Evolutionary conservation across 352 stramenopile genomes (phyloP), one percentile per base, ranked within the genome.

Genomic region (Pythium biforme): DNA sequence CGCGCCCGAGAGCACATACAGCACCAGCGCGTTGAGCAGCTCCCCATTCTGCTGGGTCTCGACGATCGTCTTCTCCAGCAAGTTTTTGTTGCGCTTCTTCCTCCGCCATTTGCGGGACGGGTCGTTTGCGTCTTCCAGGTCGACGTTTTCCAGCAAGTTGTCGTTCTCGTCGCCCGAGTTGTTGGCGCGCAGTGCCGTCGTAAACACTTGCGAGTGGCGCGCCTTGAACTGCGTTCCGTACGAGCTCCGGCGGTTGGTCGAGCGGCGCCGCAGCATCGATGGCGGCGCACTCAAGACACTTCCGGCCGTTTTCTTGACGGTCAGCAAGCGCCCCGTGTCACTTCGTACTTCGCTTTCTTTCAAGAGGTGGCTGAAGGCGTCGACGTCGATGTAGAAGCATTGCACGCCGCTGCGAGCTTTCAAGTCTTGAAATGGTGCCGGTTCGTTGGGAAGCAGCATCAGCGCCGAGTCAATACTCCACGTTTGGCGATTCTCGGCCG

Each of bases 1-100:
- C 7, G 78, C 75, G 0, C 83, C 81, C 0, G 81, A 85, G n/a
- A 93, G 75, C n/a, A 90, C 75, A 65, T 93, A 93, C 43, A 91
- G 48, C 10, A 93, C 83, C 25, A 90, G 59, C 12, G 83, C 81
- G 34, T 81, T 86, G 8, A 70, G 40, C 25, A 90, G 58, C 10
- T 84, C 66, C 0, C 53, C 25, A 37, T 87, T 86, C 12, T 79
- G 73, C 55, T 88, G 70, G 0, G 76, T 83, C 27, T 84, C 74
- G 17, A 81, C 19, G 15, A 91, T 66, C 0, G 72, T 86, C 29
- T 86, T 77, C 27, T 91, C 76, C 5, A 91, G 60, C 39, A 93
- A 43, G 14, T 77, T 69, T 40, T 81, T 84, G 68, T 93, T 90
- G 41, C 81, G 79, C 59, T 93, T 93, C 61, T 91, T 91, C 6